A percentile compares a stretch with the other conserved stretches of the same genome.
Conservation (phyloP, 225 moss, liverwort and hornwort species). For the Pseudoscleropodium purum region DNA sequence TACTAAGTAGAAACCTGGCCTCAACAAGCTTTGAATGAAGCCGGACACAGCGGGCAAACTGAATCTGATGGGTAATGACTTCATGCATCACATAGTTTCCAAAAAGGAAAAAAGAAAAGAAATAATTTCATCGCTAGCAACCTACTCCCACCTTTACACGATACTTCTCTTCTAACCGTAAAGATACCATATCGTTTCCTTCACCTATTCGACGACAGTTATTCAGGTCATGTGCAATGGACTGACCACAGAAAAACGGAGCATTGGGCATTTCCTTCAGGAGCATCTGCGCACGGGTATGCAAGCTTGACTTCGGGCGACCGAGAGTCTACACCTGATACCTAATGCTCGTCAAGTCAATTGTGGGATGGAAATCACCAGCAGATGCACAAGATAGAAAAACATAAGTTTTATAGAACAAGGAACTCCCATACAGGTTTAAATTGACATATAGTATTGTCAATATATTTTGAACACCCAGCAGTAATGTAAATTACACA, state of each 20-base stretch:
- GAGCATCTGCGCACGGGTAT: neutral
- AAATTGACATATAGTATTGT: too few relatives aligned
- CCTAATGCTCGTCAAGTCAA: neutral
- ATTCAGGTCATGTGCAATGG: neutral
- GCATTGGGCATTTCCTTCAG: neutral
- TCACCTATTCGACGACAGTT: neutral
- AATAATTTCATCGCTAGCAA: neutral
- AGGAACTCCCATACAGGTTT: too few relatives aligned
- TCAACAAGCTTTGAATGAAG: too few relatives aligned
- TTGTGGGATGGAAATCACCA: neutral
- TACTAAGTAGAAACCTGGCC: too few relatives aligned
- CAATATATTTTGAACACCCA: neutral
- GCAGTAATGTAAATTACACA: neutral
- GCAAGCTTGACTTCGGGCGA: neutral
- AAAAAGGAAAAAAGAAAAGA: neutral
- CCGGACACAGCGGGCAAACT: neutral
- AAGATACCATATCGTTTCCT: neutral
- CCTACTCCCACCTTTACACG: neutral
- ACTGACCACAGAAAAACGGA: neutral
- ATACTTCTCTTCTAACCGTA: neutral
- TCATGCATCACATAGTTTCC: neutral
- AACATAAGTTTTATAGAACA: neutral
- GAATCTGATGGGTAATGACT: neutral
- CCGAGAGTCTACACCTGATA: neutral
- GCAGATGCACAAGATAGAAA: neutral